Evolutionary conservation across 345 rosid species (phyloP), one percentile per base, ranked within the genome.

Genomic region (Hypericum androsaemum): DNA sequence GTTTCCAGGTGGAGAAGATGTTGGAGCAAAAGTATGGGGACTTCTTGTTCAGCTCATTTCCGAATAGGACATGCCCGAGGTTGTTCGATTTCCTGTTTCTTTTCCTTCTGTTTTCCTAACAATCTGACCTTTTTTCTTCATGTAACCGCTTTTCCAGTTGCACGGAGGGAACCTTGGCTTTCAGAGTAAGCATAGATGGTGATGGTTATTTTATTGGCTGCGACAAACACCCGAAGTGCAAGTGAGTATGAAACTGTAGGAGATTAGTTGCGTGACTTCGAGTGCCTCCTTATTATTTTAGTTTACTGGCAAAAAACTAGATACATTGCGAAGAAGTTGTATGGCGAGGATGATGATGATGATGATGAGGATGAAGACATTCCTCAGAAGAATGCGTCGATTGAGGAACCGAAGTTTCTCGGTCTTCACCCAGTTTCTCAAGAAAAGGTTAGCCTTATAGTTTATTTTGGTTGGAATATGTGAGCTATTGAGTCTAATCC

Each of bases 181-280:
- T 92, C 72, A 92, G 78, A 85, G 86, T 88, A 59, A 85, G 95
- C 63, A 78, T 74, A 61, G 73, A 53, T 59, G 98, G 89, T 52
- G 76, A 86, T 3, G 96, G 97, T 71, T 92, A 85, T 74, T 88
- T 85, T 60, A 77, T 92, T 56, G 95, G 96, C 53, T 92, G 98
- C 58, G 80, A 85, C 76, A 86, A 77, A 58, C 88, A 80, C 72
- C 98, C 98, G 56, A 69, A 62, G 47, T 92, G 98, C 98, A 88
- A 74, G 98, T 92, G 75, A 84, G 96, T 80, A 58, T 37, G 50
- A 41, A 55, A 43, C 50, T 57, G 10, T 47, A 43, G 15, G 45
- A 54, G 52, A 58, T 43, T 12, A n/a, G 14, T 41, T 22, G 4
- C 32, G 32, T 22, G 42, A 47, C 43, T 52, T 44, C 46, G 45